Conservation (phyloP, 805 yeast genomes). For the Kodamaea hsintzibuensis region DNA sequence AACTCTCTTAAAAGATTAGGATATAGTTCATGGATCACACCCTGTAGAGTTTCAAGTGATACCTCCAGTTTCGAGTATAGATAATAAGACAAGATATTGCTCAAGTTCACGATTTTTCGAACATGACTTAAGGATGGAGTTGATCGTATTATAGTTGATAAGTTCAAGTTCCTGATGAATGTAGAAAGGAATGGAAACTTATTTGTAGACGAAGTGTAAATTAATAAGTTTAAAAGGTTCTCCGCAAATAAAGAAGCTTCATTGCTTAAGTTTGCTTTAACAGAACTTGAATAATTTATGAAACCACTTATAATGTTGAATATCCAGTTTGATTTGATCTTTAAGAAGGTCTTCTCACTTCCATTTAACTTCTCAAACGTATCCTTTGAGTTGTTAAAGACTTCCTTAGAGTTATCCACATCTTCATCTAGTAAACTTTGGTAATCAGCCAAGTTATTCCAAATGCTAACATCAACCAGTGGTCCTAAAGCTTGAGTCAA, state of each 20-base stretch:
- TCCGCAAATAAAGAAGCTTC: neutral
- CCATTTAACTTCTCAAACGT: neutral
- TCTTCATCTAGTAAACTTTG: slow-evolving; percentile 9
- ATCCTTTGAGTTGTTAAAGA: neutral
- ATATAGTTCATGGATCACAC: neutral
- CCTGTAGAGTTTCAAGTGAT: slow-evolving; percentile 3
- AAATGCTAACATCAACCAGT: neutral
- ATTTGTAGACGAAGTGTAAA: neutral
- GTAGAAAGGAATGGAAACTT: neutral
- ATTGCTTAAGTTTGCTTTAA: neutral
- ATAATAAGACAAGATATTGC: neutral
- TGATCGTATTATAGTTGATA: neutral
- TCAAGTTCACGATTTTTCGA: neutral
- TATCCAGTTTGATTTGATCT: slow-evolving; percentile 9
- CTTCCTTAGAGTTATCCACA: neutral
- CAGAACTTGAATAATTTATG: neutral
- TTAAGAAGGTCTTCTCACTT: neutral
- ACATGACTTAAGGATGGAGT: neutral
- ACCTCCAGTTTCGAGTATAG: neutral
- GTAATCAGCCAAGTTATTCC: neutral
- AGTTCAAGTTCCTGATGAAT: neutral
- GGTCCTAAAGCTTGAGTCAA: slow-evolving; percentile 15
- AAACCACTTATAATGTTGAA: neutral
- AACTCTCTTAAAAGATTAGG: slow-evolving; percentile 7
- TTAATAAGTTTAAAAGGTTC: neutral